Conservation (phyloP, 768 basidiomycete species). For the Russula foetens region DNA sequence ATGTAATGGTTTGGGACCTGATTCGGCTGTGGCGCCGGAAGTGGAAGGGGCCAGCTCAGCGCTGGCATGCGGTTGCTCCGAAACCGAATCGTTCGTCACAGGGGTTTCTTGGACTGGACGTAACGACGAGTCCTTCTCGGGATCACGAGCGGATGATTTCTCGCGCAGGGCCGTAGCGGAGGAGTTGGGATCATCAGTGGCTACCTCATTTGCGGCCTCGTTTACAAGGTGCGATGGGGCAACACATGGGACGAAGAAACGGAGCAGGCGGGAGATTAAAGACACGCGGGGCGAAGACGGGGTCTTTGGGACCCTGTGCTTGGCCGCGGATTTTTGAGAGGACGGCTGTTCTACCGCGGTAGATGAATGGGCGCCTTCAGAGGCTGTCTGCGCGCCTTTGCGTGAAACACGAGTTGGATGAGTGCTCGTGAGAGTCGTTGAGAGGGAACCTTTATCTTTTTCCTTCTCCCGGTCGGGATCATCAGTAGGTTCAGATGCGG, state of each 20-base stretch:
- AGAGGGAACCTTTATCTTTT: slow-evolving; percentile 40
- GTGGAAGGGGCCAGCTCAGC: slow-evolving; percentile 1
- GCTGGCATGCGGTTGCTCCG: slow-evolving; percentile 9
- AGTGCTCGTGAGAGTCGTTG: slow-evolving; percentile 35
- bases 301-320: slow-evolving; percentile 22
- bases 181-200: slow-evolving; percentile 20
- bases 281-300: slow-evolving; percentile 38
- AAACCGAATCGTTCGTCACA: slow-evolving; percentile 20
- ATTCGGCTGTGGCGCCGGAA: neutral
- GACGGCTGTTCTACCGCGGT: slow-evolving; percentile 23
- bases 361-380: slow-evolving; percentile 30
- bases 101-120: slow-evolving; percentile 21
- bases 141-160: slow-evolving; percentile 24
- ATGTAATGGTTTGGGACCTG: slow-evolving; percentile 22
- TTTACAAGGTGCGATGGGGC: slow-evolving; percentile 43
- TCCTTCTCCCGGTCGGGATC: slow-evolving; percentile 34
- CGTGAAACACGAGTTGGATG: slow-evolving; percentile 31
- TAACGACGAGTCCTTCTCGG: slow-evolving; percentile 15
- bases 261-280: slow-evolving; percentile 52
- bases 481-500: slow-evolving; percentile 28
- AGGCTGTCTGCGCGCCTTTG: slow-evolving; percentile 26
- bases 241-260: slow-evolving; percentile 58
- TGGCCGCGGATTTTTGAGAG: slow-evolving; percentile 17
- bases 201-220: slow-evolving; percentile 31
- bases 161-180: slow-evolving; percentile 23